phyloP scores from a whole-genome alignment of 208 protist genomes.

The Acanthamoeba castellanii region DNA sequence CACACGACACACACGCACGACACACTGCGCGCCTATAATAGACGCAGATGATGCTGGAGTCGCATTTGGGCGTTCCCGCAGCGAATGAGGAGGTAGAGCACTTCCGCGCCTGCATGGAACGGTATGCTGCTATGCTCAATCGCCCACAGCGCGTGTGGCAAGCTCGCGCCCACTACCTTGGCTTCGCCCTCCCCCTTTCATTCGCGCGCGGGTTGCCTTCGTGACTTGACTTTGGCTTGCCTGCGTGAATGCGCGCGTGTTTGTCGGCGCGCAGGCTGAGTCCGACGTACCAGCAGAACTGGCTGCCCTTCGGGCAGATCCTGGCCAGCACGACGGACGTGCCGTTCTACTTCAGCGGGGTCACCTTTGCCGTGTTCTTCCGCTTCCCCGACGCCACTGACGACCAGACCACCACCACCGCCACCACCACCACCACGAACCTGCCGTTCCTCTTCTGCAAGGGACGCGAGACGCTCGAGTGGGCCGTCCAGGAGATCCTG shows the following conservation, averaged over 20 bases:
- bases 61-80: background rate
- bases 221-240: background rate
- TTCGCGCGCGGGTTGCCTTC: too few relatives aligned
- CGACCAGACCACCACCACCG: too few relatives aligned
- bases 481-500: background rate
- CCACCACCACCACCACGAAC: too few relatives aligned
- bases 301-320: conserved; percentile 30
- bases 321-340: background rate
- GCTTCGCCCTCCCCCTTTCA: background rate
- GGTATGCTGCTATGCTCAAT: background rate
- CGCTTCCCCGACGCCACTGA: background rate
- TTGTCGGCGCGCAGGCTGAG: background rate
- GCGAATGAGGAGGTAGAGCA: conserved; percentile 27
- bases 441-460: conserved; percentile 24
- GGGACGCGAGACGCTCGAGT: background rate
- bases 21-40: too few relatives aligned
- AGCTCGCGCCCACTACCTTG: background rate
- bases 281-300: background rate
- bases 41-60: conserved; percentile 31
- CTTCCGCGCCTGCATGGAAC: conserved; percentile 29
- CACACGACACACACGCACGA: background rate
- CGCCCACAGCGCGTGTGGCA: too few relatives aligned
- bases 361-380: conserved; percentile 14
- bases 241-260: background rate
- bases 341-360: conserved; percentile 20